phyloP scores from a whole-genome alignment of 164 flowering plant genomes.

The Stephania cephalantha region DNA sequence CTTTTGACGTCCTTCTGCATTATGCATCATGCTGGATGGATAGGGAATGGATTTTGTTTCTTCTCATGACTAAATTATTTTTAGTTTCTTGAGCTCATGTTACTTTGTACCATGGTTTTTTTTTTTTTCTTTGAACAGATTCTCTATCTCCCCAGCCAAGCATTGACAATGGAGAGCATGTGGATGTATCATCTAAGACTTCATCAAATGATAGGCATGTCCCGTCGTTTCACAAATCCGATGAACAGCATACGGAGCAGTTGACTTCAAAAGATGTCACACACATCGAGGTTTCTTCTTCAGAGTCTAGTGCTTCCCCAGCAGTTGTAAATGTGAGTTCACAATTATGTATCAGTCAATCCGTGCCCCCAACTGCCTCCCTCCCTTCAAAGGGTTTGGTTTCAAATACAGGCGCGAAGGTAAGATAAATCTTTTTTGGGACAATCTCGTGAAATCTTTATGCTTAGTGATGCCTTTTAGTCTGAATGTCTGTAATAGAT shows the following conservation, averaged over 20 bases:
- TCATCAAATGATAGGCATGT: slow-evolving; percentile 16
- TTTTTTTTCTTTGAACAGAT: slow-evolving; percentile 23
- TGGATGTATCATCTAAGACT: slow-evolving; percentile 12
- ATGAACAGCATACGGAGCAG: slow-evolving; percentile 22
- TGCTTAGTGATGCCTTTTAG: background rate
- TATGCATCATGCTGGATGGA: background rate
- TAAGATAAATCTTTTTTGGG: slow-evolving; percentile 14
- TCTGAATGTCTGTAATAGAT: background rate
- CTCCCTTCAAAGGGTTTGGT: slow-evolving; percentile 24
- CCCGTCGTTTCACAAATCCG: slow-evolving; percentile 18
- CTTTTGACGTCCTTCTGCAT: background rate
- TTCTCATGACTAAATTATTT: background rate
- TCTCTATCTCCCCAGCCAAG: slow-evolving; percentile 14
- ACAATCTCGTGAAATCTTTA: background rate
- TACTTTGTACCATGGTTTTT: background rate
- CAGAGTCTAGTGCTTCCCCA: slow-evolving; percentile 22
- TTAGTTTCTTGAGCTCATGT: background rate
- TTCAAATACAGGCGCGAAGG: slow-evolving; percentile 39
- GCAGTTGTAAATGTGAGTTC: slow-evolving; percentile 20
- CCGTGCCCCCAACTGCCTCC: slow-evolving; percentile 22
- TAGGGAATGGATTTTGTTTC: background rate
- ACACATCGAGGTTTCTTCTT: slow-evolving; percentile 14
- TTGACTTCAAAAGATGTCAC: slow-evolving; percentile 18
- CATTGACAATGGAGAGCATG: slow-evolving; percentile 18
- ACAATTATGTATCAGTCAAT: slow-evolving; percentile 21